A percentile compares a stretch with the other conserved stretches of the same genome.
These are phyloP conservation scores for Candida smagusa DNA, from an alignment of 1,139 yeast genomes.

Conservation along the genomic window DNA sequence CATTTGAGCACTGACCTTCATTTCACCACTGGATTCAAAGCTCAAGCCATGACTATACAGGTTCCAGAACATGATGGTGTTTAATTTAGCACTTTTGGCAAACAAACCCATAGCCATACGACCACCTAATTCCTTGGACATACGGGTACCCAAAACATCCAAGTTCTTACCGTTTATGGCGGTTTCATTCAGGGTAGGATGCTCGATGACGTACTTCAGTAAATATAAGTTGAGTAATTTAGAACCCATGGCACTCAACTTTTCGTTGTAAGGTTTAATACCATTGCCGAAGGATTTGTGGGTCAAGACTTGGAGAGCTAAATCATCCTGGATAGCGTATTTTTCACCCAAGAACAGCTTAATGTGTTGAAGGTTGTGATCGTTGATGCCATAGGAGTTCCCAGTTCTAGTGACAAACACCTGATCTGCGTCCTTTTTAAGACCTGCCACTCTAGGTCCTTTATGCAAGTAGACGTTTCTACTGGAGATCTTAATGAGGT, in stretches of 20 bases:
- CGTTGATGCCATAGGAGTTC: slow-evolving; percentile 51
- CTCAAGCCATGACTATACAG: slow-evolving; percentile 52
- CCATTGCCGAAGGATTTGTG: slow-evolving; percentile 96
- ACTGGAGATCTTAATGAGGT: slow-evolving; percentile 3
- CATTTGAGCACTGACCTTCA: slow-evolving; percentile 62
- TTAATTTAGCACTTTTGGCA: slow-evolving; percentile 47
- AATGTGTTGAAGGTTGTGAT: slow-evolving; percentile 46
- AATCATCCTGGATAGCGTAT: slow-evolving; percentile 47
- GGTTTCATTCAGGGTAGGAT: slow-evolving; percentile 27
- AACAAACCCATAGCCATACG: slow-evolving; percentile 50
- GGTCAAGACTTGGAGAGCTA: slow-evolving; percentile 76
- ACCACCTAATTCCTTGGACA: slow-evolving; percentile 50
- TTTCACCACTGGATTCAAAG: slow-evolving; percentile 55
- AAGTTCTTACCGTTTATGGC: slow-evolving; percentile 57
- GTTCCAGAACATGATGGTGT: slow-evolving; percentile 70
- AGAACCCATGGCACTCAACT: slow-evolving; percentile 73
- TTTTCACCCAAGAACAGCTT: slow-evolving; percentile 44
- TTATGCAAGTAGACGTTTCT: slow-evolving; percentile 38
- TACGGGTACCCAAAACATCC: slow-evolving; percentile 58
- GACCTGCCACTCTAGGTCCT: slow-evolving; percentile 67
- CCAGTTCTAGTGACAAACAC: slow-evolving; percentile 60
- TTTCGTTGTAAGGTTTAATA: slow-evolving; percentile 81
- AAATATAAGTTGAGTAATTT: slow-evolving; percentile 64
- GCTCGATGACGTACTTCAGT: slow-evolving; percentile 48
- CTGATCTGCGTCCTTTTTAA: slow-evolving; percentile 71